Percentiles rank a stretch among this genome's conserved stretches.
These are phyloP conservation scores for Microsporum canis DNA, from an alignment of 2,329 filamentous ascomycete species.

Conservation along the genomic window DNA sequence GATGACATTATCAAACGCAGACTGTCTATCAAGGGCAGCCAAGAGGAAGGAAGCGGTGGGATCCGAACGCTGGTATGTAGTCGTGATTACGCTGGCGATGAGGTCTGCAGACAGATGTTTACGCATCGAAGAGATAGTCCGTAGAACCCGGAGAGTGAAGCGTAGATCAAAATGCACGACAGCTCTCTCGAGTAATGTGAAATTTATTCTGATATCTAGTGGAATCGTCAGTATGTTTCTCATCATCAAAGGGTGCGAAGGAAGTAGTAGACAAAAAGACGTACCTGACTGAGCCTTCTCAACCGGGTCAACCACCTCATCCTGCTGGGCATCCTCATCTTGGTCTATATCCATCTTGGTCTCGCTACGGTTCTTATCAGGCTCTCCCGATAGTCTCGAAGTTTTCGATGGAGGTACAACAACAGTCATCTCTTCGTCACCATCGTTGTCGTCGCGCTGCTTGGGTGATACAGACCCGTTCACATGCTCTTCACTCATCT, in stretches of 20 bases:
- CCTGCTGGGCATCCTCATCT: slow-evolving; percentile 31
- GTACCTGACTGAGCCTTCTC: slow-evolving; percentile 41
- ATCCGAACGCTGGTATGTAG: slow-evolving; percentile 63
- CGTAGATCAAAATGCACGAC: slow-evolving; percentile 87
- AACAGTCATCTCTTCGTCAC: slow-evolving; percentile 68
- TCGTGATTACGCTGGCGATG: slow-evolving; percentile 65
- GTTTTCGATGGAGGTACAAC: slow-evolving; percentile 64
- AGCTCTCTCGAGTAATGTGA: slow-evolving; percentile 79
- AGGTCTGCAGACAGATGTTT: slow-evolving; percentile 79
- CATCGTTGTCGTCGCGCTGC: slow-evolving; percentile 50
- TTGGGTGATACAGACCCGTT: slow-evolving; percentile 38
- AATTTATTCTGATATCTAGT: slow-evolving; percentile 88
- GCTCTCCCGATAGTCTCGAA: slow-evolving; percentile 46
- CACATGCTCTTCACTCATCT: slow-evolving; percentile 55
- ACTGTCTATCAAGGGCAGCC: slow-evolving; percentile 55
- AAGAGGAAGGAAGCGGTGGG: slow-evolving; percentile 59
- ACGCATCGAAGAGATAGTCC: slow-evolving; percentile 89
- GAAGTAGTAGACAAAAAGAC: slow-evolving; percentile 11
- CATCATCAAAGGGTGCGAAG: neutral
- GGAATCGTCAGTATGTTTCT: neutral
- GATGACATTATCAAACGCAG: slow-evolving; percentile 50
- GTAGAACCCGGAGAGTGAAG: slow-evolving; percentile 86
- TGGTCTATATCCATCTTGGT: slow-evolving; percentile 55
- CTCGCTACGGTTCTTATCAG: slow-evolving; percentile 56
- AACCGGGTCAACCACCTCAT: slow-evolving; percentile 35